A percentile compares a stretch with the other conserved stretches of the same genome.
Evolutionary conservation across 352 stramenopile genomes (phyloP).

Genomic region (Phytophthora megakarya): DNA sequence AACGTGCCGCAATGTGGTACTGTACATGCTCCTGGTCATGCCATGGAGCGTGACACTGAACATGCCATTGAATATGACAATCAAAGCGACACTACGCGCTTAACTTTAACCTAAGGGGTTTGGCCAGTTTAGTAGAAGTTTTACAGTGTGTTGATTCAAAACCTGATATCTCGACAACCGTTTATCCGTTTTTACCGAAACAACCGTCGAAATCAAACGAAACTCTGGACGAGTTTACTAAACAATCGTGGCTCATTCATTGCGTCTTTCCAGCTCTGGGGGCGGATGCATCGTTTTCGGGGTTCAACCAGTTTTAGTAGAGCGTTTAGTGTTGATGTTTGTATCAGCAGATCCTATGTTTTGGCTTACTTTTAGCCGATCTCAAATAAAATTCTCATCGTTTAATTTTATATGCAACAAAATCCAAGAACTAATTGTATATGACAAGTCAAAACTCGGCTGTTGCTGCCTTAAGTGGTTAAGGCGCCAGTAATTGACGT

Average conservation of each 20-base stretch:
- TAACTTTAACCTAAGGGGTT: background rate
- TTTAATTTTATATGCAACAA: background rate
- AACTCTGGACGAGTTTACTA: too few species aligned
- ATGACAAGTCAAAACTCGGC: background rate
- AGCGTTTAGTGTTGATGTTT: background rate
- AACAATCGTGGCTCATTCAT: too few species aligned
- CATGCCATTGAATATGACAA: too few species aligned
- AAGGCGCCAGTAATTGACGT: slow-evolving; percentile 7
- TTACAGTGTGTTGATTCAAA: background rate
- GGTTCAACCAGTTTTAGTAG: background rate
- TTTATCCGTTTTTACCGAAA: background rate
- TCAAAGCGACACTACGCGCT: too few species aligned
- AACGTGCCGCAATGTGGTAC: too few species aligned
- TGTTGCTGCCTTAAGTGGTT: slow-evolving; percentile 1
- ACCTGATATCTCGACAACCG: background rate
- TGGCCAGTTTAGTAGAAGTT: background rate
- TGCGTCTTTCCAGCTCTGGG: too few species aligned
- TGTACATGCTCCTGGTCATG: too few species aligned
- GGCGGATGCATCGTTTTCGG: too few species aligned
- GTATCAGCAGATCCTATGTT: background rate
- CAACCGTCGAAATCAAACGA: background rate
- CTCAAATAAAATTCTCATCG: background rate
- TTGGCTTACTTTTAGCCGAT: background rate
- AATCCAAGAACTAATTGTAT: background rate
- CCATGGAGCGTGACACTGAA: too few species aligned